Evolutionary conservation across 163 green algal genomes (phyloP), one percentile per base, ranked within the genome.

Genomic region (Scenedesmus sp.): DNA sequence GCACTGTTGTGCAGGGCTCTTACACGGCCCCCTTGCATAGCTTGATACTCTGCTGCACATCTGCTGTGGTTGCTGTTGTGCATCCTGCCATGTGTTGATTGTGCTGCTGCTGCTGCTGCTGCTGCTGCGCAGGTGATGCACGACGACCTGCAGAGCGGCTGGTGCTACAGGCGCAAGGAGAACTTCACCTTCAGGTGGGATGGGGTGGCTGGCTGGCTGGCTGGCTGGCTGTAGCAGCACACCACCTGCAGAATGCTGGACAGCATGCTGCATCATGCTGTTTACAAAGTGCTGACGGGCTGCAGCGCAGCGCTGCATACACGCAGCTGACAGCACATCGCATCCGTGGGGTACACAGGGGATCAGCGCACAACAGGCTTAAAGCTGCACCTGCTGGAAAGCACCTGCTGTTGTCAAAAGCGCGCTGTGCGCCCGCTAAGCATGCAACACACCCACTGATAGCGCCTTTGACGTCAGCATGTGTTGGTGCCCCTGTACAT

Each of bases 111-210:
- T 10, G 10, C 18, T 20, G 66, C 66, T 76, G 66, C 66, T 79
- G 70, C 23, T 13, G 70, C 20, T 26, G 66, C 66, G 23, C 70
- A 79, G 70, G 46, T 89, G 59, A 94, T 97, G 91, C 96, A 98
- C 87, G 97, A 98, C 87, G 96, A 98, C 94, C 93, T 96, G 93
- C 95, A 97, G 94, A 96, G 94, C 3, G 96, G 96, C 13, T 97
- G 94, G 94, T 99, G 97, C 95, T 99, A 99, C 93, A 95, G 98
- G 57, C 96, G 98, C 60, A 99, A 99, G 93, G 96, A 98, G 93
- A 97, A 99, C 89, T 99, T 99, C 95, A 97, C 96, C 10, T 99
- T 99, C 94, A 89, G 92, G 73, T 94, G 91, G 92, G 90, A 5
- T 94, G 94, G 87, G 12, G 2, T 8, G 52, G 9, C 15, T 46